These are phyloP conservation scores for Saccharum officinarum DNA, from an alignment of 176 grass and related monocot genomes.

Conservation along the genomic window DNA sequence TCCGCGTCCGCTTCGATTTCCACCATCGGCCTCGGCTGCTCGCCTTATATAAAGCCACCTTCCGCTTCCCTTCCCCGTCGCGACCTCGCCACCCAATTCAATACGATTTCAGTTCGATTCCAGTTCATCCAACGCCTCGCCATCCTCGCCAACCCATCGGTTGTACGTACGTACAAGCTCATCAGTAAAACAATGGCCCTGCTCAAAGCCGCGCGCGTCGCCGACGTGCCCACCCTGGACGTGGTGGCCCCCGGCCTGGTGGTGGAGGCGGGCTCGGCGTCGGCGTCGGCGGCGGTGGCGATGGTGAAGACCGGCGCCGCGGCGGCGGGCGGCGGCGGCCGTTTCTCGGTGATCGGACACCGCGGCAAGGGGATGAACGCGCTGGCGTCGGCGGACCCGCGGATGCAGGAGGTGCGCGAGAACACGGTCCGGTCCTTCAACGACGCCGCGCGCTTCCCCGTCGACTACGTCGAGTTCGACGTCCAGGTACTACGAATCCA, in stretches of 20 bases:
- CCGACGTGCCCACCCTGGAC: slow-evolving; percentile 63
- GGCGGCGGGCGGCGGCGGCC: slow-evolving; percentile 7
- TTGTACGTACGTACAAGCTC: too few species aligned
- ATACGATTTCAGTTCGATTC: not conserved
- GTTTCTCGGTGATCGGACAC: slow-evolving; percentile 79
- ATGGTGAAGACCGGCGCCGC: not conserved
- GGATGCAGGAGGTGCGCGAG: slow-evolving; percentile 82
- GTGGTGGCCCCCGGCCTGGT: slow-evolving; percentile 43
- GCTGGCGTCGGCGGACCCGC: slow-evolving; percentile 64
- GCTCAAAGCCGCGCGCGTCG: slow-evolving; percentile 75
- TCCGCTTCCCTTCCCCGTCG: not conserved
- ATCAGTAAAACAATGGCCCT: slow-evolving; percentile 44
- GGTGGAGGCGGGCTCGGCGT: not conserved
- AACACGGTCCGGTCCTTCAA: slow-evolving; percentile 88
- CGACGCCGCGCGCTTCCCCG: slow-evolving; percentile 70
- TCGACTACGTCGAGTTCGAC: slow-evolving; percentile 95
- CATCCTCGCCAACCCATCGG: not conserved
- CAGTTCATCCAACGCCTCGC: not conserved
- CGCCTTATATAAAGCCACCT: slow-evolving; percentile 4
- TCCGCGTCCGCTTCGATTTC: not conserved
- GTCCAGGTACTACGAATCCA: slow-evolving; percentile 61
- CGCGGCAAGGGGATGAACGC: slow-evolving; percentile 98
- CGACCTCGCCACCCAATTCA: not conserved
- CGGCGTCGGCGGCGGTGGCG: not conserved
- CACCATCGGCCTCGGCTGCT: not conserved